Base-by-base conservation (phyloP, 2,329 filamentous ascomycete species). In the Neodidymelliopsis sp. region DNA sequence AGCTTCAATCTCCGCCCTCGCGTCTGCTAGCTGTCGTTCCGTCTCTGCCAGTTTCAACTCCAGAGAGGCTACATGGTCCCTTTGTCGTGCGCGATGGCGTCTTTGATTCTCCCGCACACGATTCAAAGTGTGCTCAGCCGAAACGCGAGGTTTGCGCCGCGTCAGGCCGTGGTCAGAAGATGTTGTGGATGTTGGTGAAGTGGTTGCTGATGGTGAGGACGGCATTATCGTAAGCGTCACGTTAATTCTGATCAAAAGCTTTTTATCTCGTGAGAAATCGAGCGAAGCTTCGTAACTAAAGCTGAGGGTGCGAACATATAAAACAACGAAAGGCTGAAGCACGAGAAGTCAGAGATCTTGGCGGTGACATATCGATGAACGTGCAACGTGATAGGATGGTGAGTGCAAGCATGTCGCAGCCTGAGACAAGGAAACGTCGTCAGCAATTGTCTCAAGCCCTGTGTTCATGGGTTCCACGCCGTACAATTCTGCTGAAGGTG, bases 41-140 rank as follows among this genome's bases (percentile, higher is more conserved):
- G 64, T 59, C 6, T 70, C 66, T 9, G 59, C 57, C 6, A 72
- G 60, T 50, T 62, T 61, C 13, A 60, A 44, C 56, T 79, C 76
- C 1, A 79, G 63, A 1, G 70, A 66, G 2, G 69, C 59, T 19
- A 80, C 71, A 27, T 73, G 69, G 27, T 71, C 67, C 35, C 73
- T 75, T 30, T 74, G 70, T 22, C 75, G 67, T 7, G 77, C 77
- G 4, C 79, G 76, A 56, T 81, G 79, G 18, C 78, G 74, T 28
- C 79, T 75, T 58, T 81, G 78, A 54, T 81, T 82, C 34, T 81
- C 75, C n/a, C 78, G 77, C 12, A 79, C 74, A 6, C 79, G 73
- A 40, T 61, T 64, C 16, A 75, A 54, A 0, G 73, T 68, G 54
- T 75, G 69, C 35, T 69, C 66, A 33, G 71, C 62, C 18, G 67